These are phyloP conservation scores for Brettanomyces nanus DNA, from an alignment of 805 yeast species.

Conservation along the genomic window DNA sequence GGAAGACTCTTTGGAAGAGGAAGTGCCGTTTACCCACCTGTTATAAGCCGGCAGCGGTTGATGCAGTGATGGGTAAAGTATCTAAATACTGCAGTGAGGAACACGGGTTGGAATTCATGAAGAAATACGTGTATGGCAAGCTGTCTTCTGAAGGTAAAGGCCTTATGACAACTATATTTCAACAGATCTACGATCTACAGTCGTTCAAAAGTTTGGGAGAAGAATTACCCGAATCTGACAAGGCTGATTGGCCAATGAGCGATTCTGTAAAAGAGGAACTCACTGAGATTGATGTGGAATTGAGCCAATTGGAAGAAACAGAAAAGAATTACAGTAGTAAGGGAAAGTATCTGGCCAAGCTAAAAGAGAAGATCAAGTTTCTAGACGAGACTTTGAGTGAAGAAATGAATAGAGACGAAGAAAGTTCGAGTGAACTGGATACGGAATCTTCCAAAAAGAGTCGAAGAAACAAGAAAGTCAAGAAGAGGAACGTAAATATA, in stretches of 20 bases:
- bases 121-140: slow-evolving; percentile 17
- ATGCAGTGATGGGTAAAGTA: slow-evolving; percentile 18
- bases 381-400: slow-evolving; percentile 30
- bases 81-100: slow-evolving; percentile 71
- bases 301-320: slow-evolving; percentile 11
- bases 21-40: slow-evolving; percentile 63
- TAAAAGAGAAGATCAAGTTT: slow-evolving; percentile 30
- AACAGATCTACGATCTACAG: slow-evolving; percentile 9
- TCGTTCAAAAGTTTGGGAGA: slow-evolving; percentile 26
- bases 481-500: slow-evolving; percentile 34
- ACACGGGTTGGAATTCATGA: slow-evolving; percentile 52
- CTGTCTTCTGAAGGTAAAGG: slow-evolving; percentile 8
- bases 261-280: slow-evolving; percentile 11
- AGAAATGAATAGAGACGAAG: slow-evolving; percentile 3
- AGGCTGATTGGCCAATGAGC: slow-evolving; percentile 6
- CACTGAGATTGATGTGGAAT: slow-evolving; percentile 13
- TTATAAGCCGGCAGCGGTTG: slow-evolving; percentile 38
- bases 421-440: slow-evolving; percentile 4
- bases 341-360: slow-evolving; percentile 19
- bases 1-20: slow-evolving; percentile 60
- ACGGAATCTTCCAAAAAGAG: slow-evolving; percentile 8
- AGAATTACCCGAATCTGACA: slow-evolving; percentile 34
- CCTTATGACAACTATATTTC: slow-evolving; percentile 12
- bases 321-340: slow-evolving; percentile 10
- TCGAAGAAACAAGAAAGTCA: slow-evolving; percentile 15